Evolutionary conservation across 2,329 filamentous ascomycete species (phyloP).

Genomic region (Aspergillus pseudoterreus): DNA sequence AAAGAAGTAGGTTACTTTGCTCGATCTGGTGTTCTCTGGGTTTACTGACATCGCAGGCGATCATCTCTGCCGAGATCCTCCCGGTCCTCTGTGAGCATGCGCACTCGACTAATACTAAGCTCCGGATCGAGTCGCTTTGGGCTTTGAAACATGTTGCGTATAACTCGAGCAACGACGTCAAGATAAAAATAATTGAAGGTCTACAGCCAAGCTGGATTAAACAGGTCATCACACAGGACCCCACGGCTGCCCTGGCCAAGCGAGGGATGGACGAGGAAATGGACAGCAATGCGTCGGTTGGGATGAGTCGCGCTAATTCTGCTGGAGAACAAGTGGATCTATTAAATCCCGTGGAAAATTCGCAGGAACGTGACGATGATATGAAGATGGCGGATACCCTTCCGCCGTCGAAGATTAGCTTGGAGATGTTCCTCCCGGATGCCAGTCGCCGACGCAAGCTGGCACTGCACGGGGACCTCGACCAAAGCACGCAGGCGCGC

Average conservation of each 20-base stretch:
- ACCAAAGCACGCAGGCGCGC: conserved; percentile 63
- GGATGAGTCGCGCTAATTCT: conserved; percentile 57
- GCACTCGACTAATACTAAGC: conserved; percentile 70
- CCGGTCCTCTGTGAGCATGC: conserved; percentile 78
- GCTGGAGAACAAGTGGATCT: conserved; percentile 59
- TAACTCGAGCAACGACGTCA: conserved; percentile 66
- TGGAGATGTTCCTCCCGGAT: conserved; percentile 36
- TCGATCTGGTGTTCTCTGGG: not conserved
- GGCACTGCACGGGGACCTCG: conserved; percentile 62
- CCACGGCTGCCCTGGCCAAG: conserved; percentile 26
- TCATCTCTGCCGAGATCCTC: conserved; percentile 71
- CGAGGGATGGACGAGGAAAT: conserved; percentile 30
- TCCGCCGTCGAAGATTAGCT: conserved; percentile 38
- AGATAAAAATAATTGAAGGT: conserved; percentile 72
- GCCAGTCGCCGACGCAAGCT: conserved; percentile 39
- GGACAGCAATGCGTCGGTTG: conserved; percentile 32
- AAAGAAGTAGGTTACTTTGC: conserved; percentile 61
- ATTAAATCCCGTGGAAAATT: conserved; percentile 49
- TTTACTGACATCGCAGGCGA: conserved; percentile 49
- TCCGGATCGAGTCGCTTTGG: conserved; percentile 86
- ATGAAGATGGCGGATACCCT: conserved; percentile 33
- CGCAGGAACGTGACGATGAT: conserved; percentile 27
- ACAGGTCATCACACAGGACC: conserved; percentile 65
- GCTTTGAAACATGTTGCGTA: conserved; percentile 86
- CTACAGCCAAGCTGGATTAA: conserved; percentile 77